Evolutionary conservation across 139 green algal genomes (phyloP), one percentile per base, ranked within the genome.

Genomic region (Axilococcus clingmanii): DNA sequence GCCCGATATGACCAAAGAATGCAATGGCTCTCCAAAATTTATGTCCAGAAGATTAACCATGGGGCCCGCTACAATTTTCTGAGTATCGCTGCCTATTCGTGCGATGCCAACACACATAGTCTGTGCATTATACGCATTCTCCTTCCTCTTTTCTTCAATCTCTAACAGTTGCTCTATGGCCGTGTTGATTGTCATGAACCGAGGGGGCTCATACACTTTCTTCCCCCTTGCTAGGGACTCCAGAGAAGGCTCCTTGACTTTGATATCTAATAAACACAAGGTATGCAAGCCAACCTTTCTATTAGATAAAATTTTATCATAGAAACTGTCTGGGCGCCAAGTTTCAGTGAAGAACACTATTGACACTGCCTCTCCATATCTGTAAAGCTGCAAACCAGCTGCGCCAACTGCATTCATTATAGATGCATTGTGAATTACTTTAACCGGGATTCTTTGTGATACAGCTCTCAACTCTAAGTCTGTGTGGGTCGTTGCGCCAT

Each of bases 341-440:
- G 68, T 94, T 12, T 94, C 79, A 57, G 90, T 97, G 78, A 99
- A 99, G 74, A 98, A 99, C 0, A 91, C 80, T 14, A 99, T 87
- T 20, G 83, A 95, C 0, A 99, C 48, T 0, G 82, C 72, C 70
- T 98, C 89, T 2, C 92, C 92, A 57, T 86, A 99, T 20, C 82
- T 61, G 65, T 99, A 99, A 36, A 99, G 84, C 71, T 94, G 83
- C 62, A 99, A 70, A 2, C 91, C 91, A 43, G 76, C 91, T 0
- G 79, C 86, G 4, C 87, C 91, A 5, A 95, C 72, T 1, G 92
- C 92, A 48, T 95, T 99, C 74, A 99, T 89, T 38, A 98, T 88
- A 31, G 73, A 90, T 7, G 92, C 92, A 52, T 99, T 99, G 82
- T 98, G 91, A 11, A 98, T 71, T 19, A 92, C 76, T n/a, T 43